Conservation (phyloP, 257 asterid genomes). For the Henckelia pumila region DNA sequence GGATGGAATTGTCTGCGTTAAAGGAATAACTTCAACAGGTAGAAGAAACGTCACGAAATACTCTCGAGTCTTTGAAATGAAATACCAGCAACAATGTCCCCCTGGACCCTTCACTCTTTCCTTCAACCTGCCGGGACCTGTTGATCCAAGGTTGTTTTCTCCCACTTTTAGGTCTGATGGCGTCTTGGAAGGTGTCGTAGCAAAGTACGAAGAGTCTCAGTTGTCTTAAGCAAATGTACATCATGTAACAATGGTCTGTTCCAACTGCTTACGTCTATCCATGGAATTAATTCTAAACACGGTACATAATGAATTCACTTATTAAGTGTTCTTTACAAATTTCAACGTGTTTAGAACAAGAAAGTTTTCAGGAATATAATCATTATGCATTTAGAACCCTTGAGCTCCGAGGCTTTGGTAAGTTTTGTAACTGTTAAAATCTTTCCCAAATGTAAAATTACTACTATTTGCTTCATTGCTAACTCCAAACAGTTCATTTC, state of each 20-base stretch:
- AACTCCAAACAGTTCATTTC: too few relatives aligned
- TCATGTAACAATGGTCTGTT: not conserved
- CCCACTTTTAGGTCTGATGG: conserved; percentile 72
- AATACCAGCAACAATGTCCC: conserved; percentile 66
- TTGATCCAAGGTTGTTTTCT: conserved; percentile 65
- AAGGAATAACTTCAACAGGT: conserved; percentile 74
- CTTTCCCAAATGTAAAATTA: too few relatives aligned
- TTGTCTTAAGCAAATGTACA: not conserved
- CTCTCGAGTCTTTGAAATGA: conserved; percentile 67
- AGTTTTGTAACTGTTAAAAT: too few relatives aligned
- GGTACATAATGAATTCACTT: too few relatives aligned
- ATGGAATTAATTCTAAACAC: not conserved
- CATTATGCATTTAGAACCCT: too few relatives aligned
- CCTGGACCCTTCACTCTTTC: conserved; percentile 77
- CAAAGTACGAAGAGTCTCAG: conserved; percentile 37
- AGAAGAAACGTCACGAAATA: conserved; percentile 42
- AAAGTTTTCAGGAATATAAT: too few relatives aligned
- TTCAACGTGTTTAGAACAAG: too few relatives aligned
- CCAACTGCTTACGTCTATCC: not conserved
- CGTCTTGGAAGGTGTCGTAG: conserved; percentile 71
- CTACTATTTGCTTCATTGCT: too few relatives aligned
- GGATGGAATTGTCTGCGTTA: conserved; percentile 61
- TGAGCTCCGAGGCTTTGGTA: too few relatives aligned
- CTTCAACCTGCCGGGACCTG: conserved; percentile 81
- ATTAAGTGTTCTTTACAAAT: too few relatives aligned